These are phyloP conservation scores for Floccularia luteovirens DNA, from an alignment of 768 basidiomycete species.

Conservation along the genomic window DNA sequence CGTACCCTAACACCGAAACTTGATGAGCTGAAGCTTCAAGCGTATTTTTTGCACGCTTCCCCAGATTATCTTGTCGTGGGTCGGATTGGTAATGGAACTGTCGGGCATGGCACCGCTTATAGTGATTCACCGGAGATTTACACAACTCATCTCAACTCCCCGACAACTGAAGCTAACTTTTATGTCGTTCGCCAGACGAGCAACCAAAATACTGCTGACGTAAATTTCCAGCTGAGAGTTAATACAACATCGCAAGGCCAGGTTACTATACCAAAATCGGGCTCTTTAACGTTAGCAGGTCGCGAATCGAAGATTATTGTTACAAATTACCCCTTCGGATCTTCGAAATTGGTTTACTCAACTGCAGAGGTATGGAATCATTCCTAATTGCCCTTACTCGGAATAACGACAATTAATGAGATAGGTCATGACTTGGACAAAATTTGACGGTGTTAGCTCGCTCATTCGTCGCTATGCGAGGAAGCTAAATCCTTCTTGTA, in stretches of 20 bases:
- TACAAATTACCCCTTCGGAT: slow-evolving; percentile 56
- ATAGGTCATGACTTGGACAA: slow-evolving; percentile 31
- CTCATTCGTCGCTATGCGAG: background rate
- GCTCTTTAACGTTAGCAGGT: slow-evolving; percentile 46
- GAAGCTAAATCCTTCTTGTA: slow-evolving; percentile 1
- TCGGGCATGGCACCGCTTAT: slow-evolving; percentile 26
- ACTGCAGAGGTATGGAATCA: slow-evolving; percentile 44
- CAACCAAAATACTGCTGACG: slow-evolving; percentile 39
- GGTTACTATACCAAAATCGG: slow-evolving; percentile 27
- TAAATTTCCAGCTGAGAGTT: slow-evolving; percentile 30
- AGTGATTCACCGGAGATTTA: slow-evolving; percentile 32
- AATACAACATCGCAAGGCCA: slow-evolving; percentile 39
- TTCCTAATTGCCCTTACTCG: background rate
- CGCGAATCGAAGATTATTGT: slow-evolving; percentile 59
- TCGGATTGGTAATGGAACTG: slow-evolving; percentile 45
- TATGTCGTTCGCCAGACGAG: slow-evolving; percentile 48
- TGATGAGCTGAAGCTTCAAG: slow-evolving; percentile 57
- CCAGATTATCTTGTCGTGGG: slow-evolving; percentile 61
- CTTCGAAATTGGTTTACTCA: slow-evolving; percentile 45
- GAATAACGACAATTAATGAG: background rate
- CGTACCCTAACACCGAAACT: slow-evolving; percentile 49
- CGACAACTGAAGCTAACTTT: slow-evolving; percentile 44
- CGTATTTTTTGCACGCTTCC: slow-evolving; percentile 58
- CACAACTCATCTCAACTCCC: slow-evolving; percentile 47
- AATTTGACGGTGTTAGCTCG: slow-evolving; percentile 19